phyloP scores from a whole-genome alignment of 805 yeast genomes.

The Ogataea pilisensis region DNA sequence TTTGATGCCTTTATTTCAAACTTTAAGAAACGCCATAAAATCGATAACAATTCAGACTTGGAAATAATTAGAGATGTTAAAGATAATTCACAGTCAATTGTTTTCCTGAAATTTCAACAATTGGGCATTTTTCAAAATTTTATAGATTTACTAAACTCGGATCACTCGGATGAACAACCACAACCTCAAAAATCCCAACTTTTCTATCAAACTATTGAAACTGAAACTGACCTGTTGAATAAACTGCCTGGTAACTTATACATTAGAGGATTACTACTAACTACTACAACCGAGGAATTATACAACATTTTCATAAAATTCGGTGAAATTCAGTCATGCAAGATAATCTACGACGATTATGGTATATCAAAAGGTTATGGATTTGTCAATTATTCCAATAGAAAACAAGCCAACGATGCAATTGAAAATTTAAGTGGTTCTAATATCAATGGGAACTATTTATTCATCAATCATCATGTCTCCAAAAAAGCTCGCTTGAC shows the following conservation, averaged over 20 bases:
- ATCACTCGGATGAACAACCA: slow-evolving; percentile 7
- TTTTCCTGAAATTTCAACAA: slow-evolving; percentile 16
- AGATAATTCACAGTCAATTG: neutral
- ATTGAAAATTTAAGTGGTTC: slow-evolving; percentile 37
- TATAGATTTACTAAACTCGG: slow-evolving; percentile 8
- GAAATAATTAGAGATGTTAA: neutral
- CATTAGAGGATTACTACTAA: slow-evolving; percentile 44
- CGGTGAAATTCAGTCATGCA: slow-evolving; percentile 43
- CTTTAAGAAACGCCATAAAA: neutral
- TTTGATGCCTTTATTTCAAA: neutral
- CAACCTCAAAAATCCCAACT: no score
- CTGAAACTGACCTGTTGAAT: slow-evolving; percentile 13
- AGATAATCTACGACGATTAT: slow-evolving; percentile 43
- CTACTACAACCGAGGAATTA: slow-evolving; percentile 36
- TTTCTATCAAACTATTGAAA: slow-evolving; percentile 16
- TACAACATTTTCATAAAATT: slow-evolving; percentile 34
- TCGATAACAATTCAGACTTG: neutral
- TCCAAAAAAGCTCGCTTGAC: slow-evolving; percentile 58
- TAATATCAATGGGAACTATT: slow-evolving; percentile 28
- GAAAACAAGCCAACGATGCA: slow-evolving; percentile 59
- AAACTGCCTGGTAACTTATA: slow-evolving; percentile 52
- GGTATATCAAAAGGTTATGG: slow-evolving; percentile 54
- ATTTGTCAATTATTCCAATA: slow-evolving; percentile 58
- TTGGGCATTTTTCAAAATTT: slow-evolving; percentile 14
- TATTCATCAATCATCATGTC: slow-evolving; percentile 60